Evolutionary conservation across 306 rosid genomes (phyloP).

Genomic region (Lathyrus aphaca): DNA sequence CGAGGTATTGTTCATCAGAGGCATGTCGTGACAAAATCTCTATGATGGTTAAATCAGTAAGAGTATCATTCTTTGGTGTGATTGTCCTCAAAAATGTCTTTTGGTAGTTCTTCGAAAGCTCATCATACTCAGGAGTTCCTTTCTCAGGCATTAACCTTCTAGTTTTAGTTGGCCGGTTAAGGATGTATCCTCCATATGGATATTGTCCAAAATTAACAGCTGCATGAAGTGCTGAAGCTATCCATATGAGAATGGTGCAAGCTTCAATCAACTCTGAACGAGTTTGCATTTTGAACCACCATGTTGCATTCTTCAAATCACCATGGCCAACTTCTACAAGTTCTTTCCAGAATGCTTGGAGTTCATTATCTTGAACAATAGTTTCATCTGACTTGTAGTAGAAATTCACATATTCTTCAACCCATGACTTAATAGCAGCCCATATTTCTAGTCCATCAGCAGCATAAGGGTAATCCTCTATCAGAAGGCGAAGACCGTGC

Average conservation of each 20-base stretch:
- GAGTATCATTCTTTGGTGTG: conserved; percentile 54
- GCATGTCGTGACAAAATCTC: too few species aligned
- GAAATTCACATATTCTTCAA: conserved; percentile 1
- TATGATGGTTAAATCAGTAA: too few species aligned
- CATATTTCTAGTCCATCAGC: too few species aligned
- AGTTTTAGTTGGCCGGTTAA: conserved; percentile 21
- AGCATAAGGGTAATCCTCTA: too few species aligned
- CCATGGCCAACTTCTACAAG: conserved; percentile 43
- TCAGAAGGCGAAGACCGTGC: too few species aligned
- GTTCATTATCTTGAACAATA: conserved; percentile 55
- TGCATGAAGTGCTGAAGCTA: conserved; percentile 49
- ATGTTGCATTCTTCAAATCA: too few species aligned
- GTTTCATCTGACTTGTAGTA: conserved; percentile 54
- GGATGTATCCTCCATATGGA: too few species aligned
- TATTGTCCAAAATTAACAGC: too few species aligned
- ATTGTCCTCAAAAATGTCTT: conserved; percentile 55
- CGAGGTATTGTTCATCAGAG: conserved; percentile 61
- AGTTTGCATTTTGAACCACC: too few species aligned
- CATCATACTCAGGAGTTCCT: conserved; percentile 58
- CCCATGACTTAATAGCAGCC: too few species aligned
- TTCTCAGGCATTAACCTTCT: conserved; percentile 58
- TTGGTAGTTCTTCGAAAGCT: conserved; percentile 48
- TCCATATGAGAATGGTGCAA: conserved; percentile 60
- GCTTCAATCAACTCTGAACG: conserved; percentile 48
- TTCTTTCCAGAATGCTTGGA: conserved; percentile 74